These are phyloP conservation scores for Pholiota adiposa DNA, from an alignment of 1,284 basidiomycete genomes.

Conservation along the genomic window DNA sequence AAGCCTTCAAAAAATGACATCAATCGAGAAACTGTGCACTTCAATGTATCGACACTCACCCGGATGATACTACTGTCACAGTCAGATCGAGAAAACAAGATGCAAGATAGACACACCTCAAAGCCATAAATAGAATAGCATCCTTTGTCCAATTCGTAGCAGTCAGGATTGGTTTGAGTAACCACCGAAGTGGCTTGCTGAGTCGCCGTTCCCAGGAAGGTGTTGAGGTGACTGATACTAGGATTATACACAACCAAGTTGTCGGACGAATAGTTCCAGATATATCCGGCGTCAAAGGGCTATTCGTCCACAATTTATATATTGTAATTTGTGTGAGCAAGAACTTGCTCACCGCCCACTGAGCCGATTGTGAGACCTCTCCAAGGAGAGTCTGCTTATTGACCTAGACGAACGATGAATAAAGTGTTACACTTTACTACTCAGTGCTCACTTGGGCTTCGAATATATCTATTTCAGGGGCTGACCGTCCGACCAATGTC, in stretches of 20 bases:
- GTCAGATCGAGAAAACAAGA: background rate
- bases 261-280: conserved; percentile 46
- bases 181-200: conserved; percentile 60
- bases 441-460: conserved; percentile 57
- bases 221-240: conserved; percentile 47
- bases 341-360: conserved; percentile 59
- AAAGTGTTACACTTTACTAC: background rate
- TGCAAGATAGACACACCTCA: conserved; percentile 34
- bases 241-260: conserved; percentile 53
- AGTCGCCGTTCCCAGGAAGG: conserved; percentile 50
- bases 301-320: conserved; percentile 19
- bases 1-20: conserved; percentile 37
- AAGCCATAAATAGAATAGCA: conserved; percentile 56
- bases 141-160: conserved; percentile 50
- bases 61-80: conserved; percentile 48
- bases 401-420: conserved; percentile 27
- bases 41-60: conserved; percentile 32
- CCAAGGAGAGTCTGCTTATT: background rate
- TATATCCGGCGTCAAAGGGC: conserved; percentile 53
- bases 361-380: conserved; percentile 62
- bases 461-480: conserved; percentile 87
- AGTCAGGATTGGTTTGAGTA: conserved; percentile 48
- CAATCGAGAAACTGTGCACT: background rate
- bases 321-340: no score
- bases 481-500: conserved; percentile 68